Evolutionary conservation across 352 stramenopile genomes (phyloP).

Genomic region (Phytophthora citrophthora): DNA sequence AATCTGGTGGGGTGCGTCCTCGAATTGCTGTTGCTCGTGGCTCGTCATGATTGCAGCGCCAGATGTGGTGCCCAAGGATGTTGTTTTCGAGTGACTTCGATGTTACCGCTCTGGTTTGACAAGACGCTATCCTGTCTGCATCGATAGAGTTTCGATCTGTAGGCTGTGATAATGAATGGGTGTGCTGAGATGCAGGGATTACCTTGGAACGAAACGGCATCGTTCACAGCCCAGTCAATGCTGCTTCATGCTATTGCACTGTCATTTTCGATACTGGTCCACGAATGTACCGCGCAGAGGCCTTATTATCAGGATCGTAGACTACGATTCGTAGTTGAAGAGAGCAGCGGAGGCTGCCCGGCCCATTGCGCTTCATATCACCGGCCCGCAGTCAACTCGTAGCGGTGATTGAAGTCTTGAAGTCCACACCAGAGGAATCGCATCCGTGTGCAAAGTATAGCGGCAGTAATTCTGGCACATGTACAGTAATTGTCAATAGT

Average conservation of each 20-base stretch:
- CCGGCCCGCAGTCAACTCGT: slow-evolving; percentile 1
- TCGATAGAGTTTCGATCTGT: slow-evolving; percentile 1
- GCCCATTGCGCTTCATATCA: slow-evolving; percentile 11
- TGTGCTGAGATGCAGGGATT: not conserved
- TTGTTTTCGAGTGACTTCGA: slow-evolving; percentile 9
- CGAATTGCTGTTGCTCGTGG: slow-evolving; percentile 31
- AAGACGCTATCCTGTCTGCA: not conserved
- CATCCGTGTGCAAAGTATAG: too few relatives aligned
- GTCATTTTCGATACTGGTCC: slow-evolving; percentile 5
- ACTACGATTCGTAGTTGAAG: slow-evolving; percentile 8
- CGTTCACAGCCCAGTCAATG: not conserved
- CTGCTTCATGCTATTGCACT: not conserved
- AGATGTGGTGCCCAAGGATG: slow-evolving; percentile 4
- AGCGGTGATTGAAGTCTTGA: slow-evolving; percentile 25
- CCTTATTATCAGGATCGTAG: slow-evolving; percentile 9
- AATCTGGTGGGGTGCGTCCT: slow-evolving; percentile 42
- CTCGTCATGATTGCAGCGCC: slow-evolving; percentile 22
- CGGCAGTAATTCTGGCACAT: too few relatives aligned
- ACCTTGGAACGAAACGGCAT: not conserved
- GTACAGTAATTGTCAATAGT: too few relatives aligned
- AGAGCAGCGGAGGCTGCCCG: not conserved
- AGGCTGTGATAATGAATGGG: slow-evolving; percentile 17
- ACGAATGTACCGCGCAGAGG: not conserved
- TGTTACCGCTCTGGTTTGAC: not conserved
- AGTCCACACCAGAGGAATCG: not conserved